A percentile compares a stretch with the other conserved stretches of the same genome.
These are phyloP conservation scores for Eutrema salsugineum DNA, from an alignment of 441 rosid species.

Conservation along the genomic window DNA sequence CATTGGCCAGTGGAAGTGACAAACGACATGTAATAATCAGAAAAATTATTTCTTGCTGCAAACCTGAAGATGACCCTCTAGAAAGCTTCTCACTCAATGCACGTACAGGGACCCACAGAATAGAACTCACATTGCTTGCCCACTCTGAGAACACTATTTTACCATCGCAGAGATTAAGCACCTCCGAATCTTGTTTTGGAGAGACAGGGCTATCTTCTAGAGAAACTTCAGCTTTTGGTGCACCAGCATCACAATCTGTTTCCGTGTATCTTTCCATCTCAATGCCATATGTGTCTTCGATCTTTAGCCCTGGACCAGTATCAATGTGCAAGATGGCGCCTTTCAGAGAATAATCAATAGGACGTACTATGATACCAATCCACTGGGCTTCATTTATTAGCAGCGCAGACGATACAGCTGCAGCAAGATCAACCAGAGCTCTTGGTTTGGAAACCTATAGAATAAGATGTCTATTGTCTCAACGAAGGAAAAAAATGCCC, in stretches of 20 bases:
- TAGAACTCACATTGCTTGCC: slow-evolving; percentile 78
- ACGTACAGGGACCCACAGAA: slow-evolving; percentile 86
- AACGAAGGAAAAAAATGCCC: slow-evolving; percentile 13
- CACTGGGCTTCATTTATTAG: slow-evolving; percentile 95
- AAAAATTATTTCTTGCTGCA: slow-evolving; percentile 20
- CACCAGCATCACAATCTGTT: slow-evolving; percentile 29
- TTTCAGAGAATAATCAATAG: slow-evolving; percentile 79
- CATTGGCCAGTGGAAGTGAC: slow-evolving; percentile 21
- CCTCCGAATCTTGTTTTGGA: slow-evolving; percentile 49
- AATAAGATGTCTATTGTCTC: slow-evolving; percentile 28
- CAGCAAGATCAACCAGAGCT: slow-evolving; percentile 93
- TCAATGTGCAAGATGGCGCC: slow-evolving; percentile 89
- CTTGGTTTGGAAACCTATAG: slow-evolving; percentile 88
- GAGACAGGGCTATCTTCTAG: slow-evolving; percentile 33
- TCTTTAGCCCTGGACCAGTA: slow-evolving; percentile 93
- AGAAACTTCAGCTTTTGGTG: slow-evolving; percentile 26
- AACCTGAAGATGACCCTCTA: slow-evolving; percentile 94
- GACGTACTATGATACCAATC: slow-evolving; percentile 78
- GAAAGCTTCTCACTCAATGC: slow-evolving; percentile 78
- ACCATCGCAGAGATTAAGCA: slow-evolving; percentile 58
- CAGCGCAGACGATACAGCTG: slow-evolving; percentile 85
- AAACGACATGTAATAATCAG: slow-evolving; percentile 23
- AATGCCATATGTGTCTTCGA: slow-evolving; percentile 68
- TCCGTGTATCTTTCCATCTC: slow-evolving; percentile 75
- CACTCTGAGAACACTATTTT: slow-evolving; percentile 82